These are phyloP conservation scores for Umbelopsis sp. DNA, from an alignment of 192 early-diverging fungal genomes.

Conservation along the genomic window DNA sequence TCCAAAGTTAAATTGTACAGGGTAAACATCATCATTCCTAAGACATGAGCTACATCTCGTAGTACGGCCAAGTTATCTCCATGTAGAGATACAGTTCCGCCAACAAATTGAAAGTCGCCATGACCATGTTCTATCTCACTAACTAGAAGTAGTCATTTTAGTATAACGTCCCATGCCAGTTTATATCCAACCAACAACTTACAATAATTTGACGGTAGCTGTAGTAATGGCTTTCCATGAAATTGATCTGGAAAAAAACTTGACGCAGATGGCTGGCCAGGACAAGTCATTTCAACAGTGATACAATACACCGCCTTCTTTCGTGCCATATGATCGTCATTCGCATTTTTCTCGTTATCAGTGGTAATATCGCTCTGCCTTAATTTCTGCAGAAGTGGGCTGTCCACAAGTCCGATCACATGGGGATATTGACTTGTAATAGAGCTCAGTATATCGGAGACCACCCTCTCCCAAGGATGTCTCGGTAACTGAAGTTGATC, in stretches of 20 bases:
- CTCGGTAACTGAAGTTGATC: constrained; percentile 7
- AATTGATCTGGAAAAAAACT: constrained; percentile 1
- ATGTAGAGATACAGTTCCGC: background rate
- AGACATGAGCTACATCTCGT: constrained; percentile 43
- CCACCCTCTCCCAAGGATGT: background rate
- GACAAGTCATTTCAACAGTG: background rate
- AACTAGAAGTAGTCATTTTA: background rate
- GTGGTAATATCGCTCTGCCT: background rate
- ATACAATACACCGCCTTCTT: constrained; percentile 3
- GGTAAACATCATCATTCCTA: constrained; percentile 72
- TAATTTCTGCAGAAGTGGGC: background rate
- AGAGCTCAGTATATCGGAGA: constrained; percentile 5
- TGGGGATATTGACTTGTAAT: constrained; percentile 16
- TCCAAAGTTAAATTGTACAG: constrained; percentile 81
- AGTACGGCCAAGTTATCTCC: background rate
- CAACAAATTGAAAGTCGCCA: background rate
- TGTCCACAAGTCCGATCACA: constrained; percentile 23
- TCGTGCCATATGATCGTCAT: constrained; percentile 5
- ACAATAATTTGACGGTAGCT: background rate
- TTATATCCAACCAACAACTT: background rate
- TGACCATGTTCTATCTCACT: background rate
- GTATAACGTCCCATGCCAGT: background rate
- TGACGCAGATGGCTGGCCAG: background rate
- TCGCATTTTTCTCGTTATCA: constrained; percentile 10
- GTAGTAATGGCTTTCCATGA: background rate